Conservation (phyloP, 140 eudicot genomes). For the Senecio squalidus region DNA sequence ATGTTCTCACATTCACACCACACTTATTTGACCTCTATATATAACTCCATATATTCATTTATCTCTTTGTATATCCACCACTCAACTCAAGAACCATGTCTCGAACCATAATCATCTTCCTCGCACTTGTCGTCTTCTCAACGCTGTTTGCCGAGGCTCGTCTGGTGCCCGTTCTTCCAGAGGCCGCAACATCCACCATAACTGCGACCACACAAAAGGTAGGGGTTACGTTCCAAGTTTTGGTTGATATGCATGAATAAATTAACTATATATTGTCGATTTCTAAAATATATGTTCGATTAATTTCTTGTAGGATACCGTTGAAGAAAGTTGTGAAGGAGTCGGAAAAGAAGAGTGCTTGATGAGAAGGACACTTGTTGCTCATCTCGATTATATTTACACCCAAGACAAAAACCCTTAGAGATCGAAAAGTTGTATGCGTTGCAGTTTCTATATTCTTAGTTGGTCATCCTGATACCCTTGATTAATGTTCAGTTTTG, state of each 20-base stretch:
- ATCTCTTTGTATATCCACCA: conserved; percentile 14
- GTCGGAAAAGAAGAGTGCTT: neutral
- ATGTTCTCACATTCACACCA: conserved; percentile 42
- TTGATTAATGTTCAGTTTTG: conserved; percentile 1
- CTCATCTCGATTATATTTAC: neutral
- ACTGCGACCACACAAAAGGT: conserved; percentile 16
- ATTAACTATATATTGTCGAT: neutral
- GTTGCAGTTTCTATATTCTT: neutral
- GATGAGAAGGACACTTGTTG: conserved; percentile 5
- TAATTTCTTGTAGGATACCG: neutral
- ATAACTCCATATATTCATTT: conserved; percentile 23
- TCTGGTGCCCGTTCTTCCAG: neutral
- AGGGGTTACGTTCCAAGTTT: neutral
- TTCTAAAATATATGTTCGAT: neutral
- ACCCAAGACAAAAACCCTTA: conserved; percentile 1
- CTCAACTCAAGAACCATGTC: conserved; percentile 32
- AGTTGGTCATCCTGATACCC: neutral
- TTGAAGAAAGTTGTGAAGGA: neutral
- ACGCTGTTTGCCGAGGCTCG: conserved; percentile 9
- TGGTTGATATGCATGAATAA: too few species aligned
- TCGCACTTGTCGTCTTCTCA: conserved; percentile 18
- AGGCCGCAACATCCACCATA: conserved; percentile 9
- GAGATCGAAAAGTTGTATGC: neutral
- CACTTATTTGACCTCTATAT: conserved; percentile 22
- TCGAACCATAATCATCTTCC: conserved; percentile 19